Evolutionary conservation across 2,329 filamentous ascomycete genomes (phyloP).

Genomic region (Pseudocercospora fijiensis): DNA sequence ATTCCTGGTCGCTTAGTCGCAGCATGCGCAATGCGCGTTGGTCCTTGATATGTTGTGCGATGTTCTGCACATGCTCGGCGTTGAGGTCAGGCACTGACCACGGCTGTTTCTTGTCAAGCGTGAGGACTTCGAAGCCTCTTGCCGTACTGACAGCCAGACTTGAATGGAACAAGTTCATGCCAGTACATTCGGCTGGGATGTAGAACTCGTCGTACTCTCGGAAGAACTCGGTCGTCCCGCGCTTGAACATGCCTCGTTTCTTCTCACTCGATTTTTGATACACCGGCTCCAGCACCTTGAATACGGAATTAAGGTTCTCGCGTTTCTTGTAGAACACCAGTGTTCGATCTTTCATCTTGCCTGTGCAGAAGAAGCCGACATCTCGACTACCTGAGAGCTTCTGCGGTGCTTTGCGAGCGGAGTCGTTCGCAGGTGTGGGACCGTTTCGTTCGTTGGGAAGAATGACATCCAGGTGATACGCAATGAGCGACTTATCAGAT

Average conservation of each 20-base stretch:
- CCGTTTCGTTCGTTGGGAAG: conserved; percentile 54
- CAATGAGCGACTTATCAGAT: conserved; percentile 84
- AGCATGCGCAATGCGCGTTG: conserved; percentile 95
- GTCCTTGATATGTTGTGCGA: conserved; percentile 76
- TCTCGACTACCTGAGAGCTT: conserved; percentile 83
- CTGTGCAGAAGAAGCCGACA: conserved; percentile 93
- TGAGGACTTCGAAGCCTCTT: conserved; percentile 92
- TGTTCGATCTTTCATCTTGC: conserved; percentile 93
- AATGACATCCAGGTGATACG: conserved; percentile 88
- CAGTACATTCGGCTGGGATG: conserved; percentile 90
- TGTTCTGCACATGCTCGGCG: conserved; percentile 74
- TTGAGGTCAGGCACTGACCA: conserved; percentile 90
- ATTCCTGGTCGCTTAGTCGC: conserved; percentile 81
- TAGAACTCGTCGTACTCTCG: conserved; percentile 99
- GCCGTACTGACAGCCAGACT: conserved; percentile 88
- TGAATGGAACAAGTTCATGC: conserved; percentile 92
- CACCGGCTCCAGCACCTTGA: conserved; percentile 93
- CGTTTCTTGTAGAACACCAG: conserved; percentile 97
- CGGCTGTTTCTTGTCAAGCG: conserved; percentile 93
- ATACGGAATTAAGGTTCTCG: conserved; percentile 81
- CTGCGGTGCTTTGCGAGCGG: conserved; percentile 80
- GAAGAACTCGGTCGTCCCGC: conserved; percentile 88
- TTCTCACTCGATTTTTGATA: conserved; percentile 89
- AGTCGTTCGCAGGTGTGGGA: conserved; percentile 57
- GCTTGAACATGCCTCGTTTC: conserved; percentile 67